phyloP scores from a whole-genome alignment of 805 yeast genomes.

The Starmerella bombicola region DNA sequence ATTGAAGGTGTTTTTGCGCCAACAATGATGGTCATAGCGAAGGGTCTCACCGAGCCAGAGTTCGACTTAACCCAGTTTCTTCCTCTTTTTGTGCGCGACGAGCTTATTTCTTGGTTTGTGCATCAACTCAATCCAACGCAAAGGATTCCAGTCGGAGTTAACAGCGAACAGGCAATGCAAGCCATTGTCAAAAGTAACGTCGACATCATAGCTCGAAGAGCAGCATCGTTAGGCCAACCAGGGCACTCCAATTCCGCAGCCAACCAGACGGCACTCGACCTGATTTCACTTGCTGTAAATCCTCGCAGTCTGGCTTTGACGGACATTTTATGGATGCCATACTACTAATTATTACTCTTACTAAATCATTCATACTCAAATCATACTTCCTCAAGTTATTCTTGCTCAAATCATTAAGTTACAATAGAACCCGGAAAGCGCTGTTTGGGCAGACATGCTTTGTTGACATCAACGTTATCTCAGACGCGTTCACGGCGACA shows the following conservation, averaged over 20 bases:
- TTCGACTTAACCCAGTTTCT: conserved; percentile 82
- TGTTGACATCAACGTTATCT: too few species aligned
- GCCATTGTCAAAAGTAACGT: conserved; percentile 84
- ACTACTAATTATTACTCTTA: conserved; percentile 47
- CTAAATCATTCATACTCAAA: too few species aligned
- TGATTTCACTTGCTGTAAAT: conserved; percentile 88
- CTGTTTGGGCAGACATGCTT: too few species aligned
- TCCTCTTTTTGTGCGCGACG: conserved; percentile 92
- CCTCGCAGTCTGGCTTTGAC: conserved; percentile 86
- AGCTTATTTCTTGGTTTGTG: conserved; percentile 77
- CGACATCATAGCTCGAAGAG: conserved; percentile 68
- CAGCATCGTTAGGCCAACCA: conserved; percentile 60
- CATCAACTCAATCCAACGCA: conserved; percentile 55
- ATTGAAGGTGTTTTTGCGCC: conserved; percentile 85
- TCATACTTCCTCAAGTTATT: too few species aligned
- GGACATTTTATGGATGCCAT: conserved; percentile 93
- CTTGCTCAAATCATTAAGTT: too few species aligned
- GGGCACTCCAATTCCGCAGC: conserved; percentile 52
- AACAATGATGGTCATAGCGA: conserved; percentile 70
- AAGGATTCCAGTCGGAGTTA: conserved; percentile 44
- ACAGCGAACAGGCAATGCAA: conserved; percentile 69
- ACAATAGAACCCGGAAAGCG: too few species aligned
- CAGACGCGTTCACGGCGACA: too few species aligned
- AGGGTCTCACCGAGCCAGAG: conserved; percentile 82
- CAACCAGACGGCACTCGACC: conserved; percentile 78